Percentiles rank a stretch among this genome's conserved stretches.
Evolutionary conservation across 257 asterid species (phyloP).

Genomic region (Scutellaria barbata): DNA sequence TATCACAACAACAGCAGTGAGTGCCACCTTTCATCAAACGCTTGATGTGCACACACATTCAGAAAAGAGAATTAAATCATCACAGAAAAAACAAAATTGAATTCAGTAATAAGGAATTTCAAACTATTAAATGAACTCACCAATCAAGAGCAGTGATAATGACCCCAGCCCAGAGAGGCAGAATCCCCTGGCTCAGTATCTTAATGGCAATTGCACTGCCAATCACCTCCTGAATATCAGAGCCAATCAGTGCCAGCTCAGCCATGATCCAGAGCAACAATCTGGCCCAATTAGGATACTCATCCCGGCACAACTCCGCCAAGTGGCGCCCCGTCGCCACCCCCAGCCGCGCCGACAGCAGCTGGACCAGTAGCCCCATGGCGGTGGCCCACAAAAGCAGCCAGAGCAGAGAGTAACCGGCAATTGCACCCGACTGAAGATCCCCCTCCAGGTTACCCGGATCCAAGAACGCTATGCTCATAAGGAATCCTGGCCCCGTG

Average conservation of each 20-base stretch:
- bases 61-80: background rate
- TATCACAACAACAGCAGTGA: background rate
- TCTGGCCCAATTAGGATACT: slow-evolving; percentile 82
- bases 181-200: slow-evolving; percentile 57
- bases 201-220: slow-evolving; percentile 86
- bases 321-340: slow-evolving; percentile 80
- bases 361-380: slow-evolving; percentile 77
- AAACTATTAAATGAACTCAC: slow-evolving; percentile 32
- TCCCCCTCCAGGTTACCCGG: slow-evolving; percentile 88
- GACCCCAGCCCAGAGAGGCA: slow-evolving; percentile 85
- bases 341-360: slow-evolving; percentile 71
- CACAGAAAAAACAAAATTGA: background rate
- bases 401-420: slow-evolving; percentile 80
- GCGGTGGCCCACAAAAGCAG: slow-evolving; percentile 85
- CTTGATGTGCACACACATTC: background rate
- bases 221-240: slow-evolving; percentile 88
- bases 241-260: slow-evolving; percentile 74
- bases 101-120: background rate
- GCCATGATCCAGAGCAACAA: slow-evolving; percentile 77
- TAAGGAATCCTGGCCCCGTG: slow-evolving; percentile 82
- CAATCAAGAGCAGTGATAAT: slow-evolving; percentile 78
- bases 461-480: slow-evolving; percentile 85
- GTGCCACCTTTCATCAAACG: background rate
- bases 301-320: slow-evolving; percentile 80
- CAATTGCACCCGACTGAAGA: slow-evolving; percentile 87